Conservation (phyloP, 768 basidiomycete species). For the Dioszegia aurantiaca region DNA sequence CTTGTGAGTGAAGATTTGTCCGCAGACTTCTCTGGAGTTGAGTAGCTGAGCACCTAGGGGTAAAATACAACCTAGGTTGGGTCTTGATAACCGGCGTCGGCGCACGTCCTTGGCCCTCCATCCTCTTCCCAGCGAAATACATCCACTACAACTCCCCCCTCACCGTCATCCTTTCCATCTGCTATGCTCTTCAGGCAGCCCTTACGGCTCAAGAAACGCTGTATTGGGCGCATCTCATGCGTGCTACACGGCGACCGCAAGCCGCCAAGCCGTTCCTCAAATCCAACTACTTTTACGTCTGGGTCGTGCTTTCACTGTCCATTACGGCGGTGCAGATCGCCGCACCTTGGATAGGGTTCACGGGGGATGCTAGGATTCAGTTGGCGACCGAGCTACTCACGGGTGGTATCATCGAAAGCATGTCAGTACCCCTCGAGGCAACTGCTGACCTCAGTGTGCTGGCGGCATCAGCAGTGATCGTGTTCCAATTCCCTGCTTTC, state of each 20-base stretch:
- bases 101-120: slow-evolving; percentile 24
- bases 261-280: slow-evolving; percentile 25
- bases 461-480: slow-evolving; percentile 19
- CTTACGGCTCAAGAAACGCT: slow-evolving; percentile 38
- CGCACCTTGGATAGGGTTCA: slow-evolving; percentile 18
- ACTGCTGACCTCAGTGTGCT: slow-evolving; percentile 18
- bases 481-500: slow-evolving; percentile 33
- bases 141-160: slow-evolving; percentile 20
- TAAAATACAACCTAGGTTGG: slow-evolving; percentile 36
- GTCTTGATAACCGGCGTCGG: slow-evolving; percentile 18
- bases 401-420: slow-evolving; percentile 24
- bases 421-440: slow-evolving; percentile 18
- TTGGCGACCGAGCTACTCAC: slow-evolving; percentile 16
- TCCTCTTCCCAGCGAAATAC: slow-evolving; percentile 24
- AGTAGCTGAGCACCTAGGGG: slow-evolving; percentile 8
- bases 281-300: slow-evolving; percentile 29
- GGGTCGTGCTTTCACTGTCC: slow-evolving; percentile 28
- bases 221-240: slow-evolving; percentile 43
- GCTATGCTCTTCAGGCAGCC: slow-evolving; percentile 27
- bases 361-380: slow-evolving; percentile 16
- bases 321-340: slow-evolving; percentile 11
- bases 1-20: slow-evolving; percentile 12
- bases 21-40: background rate
- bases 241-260: slow-evolving; percentile 34
- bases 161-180: slow-evolving; percentile 23